Evolutionary conservation across 371 early-diverging fungal genomes (phyloP), one percentile per base, ranked within the genome.

Genomic region (Mortierella sp.): DNA sequence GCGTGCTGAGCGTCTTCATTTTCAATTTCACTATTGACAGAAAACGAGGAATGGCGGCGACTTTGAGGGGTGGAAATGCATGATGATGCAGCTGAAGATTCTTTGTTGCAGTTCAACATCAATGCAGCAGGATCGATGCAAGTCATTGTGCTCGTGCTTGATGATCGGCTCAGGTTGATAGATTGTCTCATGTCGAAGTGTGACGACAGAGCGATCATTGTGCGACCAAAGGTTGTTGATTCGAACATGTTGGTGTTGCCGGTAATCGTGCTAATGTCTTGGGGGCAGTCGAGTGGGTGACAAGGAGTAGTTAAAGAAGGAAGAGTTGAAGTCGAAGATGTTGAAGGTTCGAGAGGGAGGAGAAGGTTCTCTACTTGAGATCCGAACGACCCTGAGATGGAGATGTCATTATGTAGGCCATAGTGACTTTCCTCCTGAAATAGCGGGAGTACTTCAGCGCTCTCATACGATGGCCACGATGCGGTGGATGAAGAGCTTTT

Each of bases 61-160:
- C 41, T 50, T 9, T 33, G 45, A 11, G 70, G 67, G 4, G 61
- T 41, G 36, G 76, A 63, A 36, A 28, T 21, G 41, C 63, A 67
- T 8, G 67, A 53, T 9, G 74, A 76, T 6, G 22, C 28, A 33
- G 16, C 32, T 6, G 67, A 41, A 22, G 58, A 36, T 3, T 16
- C 58, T 32, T 50, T 50, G 22, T 33, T 57, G 36, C 22, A 33
- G 43, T 68, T 67, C 33, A 62, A 33, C 8, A 65, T 57, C 60
- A 77, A 55, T 4, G 72, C 22, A 5, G 68, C 0, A 33, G 77
- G 77, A 38, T 77, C 69, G 22, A 77, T 63, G 33, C 65, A 77
- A 4, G 61, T 15, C 38, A 65, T 21, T 19, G 64, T 41, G 24
- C 60, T 52, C 0, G 61, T 48, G 36, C 70, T 76, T n/a, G 67